Percentiles rank a stretch among this genome's conserved stretches.
Evolutionary conservation across 2,329 filamentous ascomycete genomes (phyloP).

Genomic region (Pseudogymnoascus sp.): DNA sequence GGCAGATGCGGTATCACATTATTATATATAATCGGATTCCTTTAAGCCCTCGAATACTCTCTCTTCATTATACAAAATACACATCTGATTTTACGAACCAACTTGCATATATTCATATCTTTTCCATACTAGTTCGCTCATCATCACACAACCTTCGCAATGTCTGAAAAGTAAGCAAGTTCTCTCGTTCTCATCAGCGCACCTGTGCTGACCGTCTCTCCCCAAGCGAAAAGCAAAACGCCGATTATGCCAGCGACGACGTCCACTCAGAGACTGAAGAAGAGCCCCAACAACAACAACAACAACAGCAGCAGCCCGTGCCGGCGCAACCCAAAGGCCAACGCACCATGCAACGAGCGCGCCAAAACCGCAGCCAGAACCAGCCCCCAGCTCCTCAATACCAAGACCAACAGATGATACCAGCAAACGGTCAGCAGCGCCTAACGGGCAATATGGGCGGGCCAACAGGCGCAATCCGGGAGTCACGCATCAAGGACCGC

Average conservation of each 20-base stretch:
- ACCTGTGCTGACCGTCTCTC: constrained; percentile 20
- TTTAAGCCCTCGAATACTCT: background rate
- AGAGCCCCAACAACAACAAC: constrained; percentile 30
- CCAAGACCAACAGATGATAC: constrained; percentile 17
- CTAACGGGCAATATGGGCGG: constrained; percentile 28
- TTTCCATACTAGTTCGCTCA: background rate
- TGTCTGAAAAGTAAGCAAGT: constrained; percentile 23
- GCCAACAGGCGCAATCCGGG: constrained; percentile 26
- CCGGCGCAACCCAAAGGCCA: constrained; percentile 26
- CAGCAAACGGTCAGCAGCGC: constrained; percentile 20
- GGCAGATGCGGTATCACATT: background rate
- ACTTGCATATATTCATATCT: background rate
- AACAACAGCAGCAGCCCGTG: constrained; percentile 30
- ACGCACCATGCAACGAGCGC: constrained; percentile 13
- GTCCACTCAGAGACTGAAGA: constrained; percentile 39
- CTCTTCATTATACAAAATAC: constrained; percentile 1
- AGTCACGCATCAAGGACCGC: constrained; percentile 36
- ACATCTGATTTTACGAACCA: background rate
- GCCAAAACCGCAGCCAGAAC: constrained; percentile 1
- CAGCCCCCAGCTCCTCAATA: constrained; percentile 10
- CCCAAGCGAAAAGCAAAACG: constrained; percentile 12
- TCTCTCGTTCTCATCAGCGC: constrained; percentile 15
- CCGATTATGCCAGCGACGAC: constrained; percentile 27
- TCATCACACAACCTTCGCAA: constrained; percentile 22
- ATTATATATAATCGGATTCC: background rate